Base-by-base conservation (phyloP, 1,139 yeast species). In the Schwanniomyces etchellsii region DNA sequence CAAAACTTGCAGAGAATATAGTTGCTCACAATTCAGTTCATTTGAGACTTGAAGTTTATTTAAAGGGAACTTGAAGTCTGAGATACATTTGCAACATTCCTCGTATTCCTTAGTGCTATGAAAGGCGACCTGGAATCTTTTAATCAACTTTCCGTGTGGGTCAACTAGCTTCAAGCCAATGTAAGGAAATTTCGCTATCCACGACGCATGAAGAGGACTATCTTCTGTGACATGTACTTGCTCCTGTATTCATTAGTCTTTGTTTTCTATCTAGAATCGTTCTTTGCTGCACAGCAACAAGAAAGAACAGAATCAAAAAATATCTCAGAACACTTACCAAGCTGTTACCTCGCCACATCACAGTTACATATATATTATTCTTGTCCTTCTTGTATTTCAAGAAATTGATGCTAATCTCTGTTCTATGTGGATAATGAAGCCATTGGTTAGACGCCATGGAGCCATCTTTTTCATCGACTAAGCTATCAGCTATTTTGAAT, bases 381-480 rank as follows among this genome's bases (percentile, higher is more conserved):
- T 16, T 10, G 25, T 40, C 40, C 9, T 31, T 33, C 14, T 24
- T 26, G 22, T 33, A 24, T 14, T 34, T 28, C 15, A 44, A 33
- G 25, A 54, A 44, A 25, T 42, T 44, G 9, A 52, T 37, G 4
- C 47, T 40, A 12, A 55, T 25, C 22, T 50, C 55, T 6, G 56
- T 35, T 18, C 60, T 32, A 24, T 55, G 59, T 2, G 61, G 61
- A 25, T 40, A 50, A 30, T 55, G 60, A 26, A 35, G 34, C 61
- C 61, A 55, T 14, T 29, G 28, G 14, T 29, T 28, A 26, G 26
- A 17, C 20, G 31, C 21, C 13, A 13, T 5, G 14, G 13, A n/a
- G n/a, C 14, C 11, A 5, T 16, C 14, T 9, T 14, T 5, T 10
- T 27, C 27, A 10, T 11, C 11, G 11, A 5, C 10, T 5, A 7